These are phyloP conservation scores for Pseudogymnoascus sp. DNA, from an alignment of 2,329 filamentous ascomycete species.

Conservation along the genomic window DNA sequence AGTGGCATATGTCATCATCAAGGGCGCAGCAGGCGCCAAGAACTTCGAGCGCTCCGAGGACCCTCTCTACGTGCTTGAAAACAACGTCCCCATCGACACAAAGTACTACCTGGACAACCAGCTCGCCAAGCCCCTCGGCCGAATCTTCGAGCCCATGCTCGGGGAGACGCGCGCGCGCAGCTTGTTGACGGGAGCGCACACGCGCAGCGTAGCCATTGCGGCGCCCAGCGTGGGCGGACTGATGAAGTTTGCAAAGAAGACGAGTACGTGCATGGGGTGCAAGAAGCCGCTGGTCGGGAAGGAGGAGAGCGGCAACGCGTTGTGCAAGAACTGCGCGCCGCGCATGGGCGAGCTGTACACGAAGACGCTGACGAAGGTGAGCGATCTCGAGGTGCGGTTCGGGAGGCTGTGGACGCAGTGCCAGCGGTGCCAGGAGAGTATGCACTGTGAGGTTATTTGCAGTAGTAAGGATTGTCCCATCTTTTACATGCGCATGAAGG, in stretches of 20 bases:
- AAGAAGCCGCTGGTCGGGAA: slow-evolving; percentile 85
- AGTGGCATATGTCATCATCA: slow-evolving; percentile 96
- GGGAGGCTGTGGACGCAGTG: slow-evolving; percentile 95
- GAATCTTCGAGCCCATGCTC: slow-evolving; percentile 96
- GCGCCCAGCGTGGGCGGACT: slow-evolving; percentile 85
- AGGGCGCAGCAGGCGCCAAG: slow-evolving; percentile 78
- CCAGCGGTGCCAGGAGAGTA: slow-evolving; percentile 92
- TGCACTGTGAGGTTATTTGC: slow-evolving; percentile 98
- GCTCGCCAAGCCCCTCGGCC: slow-evolving; percentile 82
- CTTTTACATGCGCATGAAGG: slow-evolving; percentile 99
- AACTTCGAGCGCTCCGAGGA: slow-evolving; percentile 98
- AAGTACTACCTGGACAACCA: slow-evolving; percentile 99
- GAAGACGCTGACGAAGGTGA: slow-evolving; percentile 78
- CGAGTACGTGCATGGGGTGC: slow-evolving; percentile 96
- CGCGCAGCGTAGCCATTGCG: slow-evolving; percentile 85
- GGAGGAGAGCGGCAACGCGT: slow-evolving; percentile 73
- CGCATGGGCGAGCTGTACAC: slow-evolving; percentile 89
- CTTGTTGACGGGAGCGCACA: slow-evolving; percentile 86
- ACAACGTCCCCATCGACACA: slow-evolving; percentile 96
- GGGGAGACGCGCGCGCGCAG: slow-evolving; percentile 85
- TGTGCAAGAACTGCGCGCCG: slow-evolving; percentile 77
- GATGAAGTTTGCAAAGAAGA: slow-evolving; percentile 99
- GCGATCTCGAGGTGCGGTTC: slow-evolving; percentile 88
- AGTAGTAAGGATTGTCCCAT: slow-evolving; percentile 94
- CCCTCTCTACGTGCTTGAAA: slow-evolving; percentile 90